Conservation (phyloP, 2,329 filamentous ascomycete species). For the Periglandula ipomoeae region DNA sequence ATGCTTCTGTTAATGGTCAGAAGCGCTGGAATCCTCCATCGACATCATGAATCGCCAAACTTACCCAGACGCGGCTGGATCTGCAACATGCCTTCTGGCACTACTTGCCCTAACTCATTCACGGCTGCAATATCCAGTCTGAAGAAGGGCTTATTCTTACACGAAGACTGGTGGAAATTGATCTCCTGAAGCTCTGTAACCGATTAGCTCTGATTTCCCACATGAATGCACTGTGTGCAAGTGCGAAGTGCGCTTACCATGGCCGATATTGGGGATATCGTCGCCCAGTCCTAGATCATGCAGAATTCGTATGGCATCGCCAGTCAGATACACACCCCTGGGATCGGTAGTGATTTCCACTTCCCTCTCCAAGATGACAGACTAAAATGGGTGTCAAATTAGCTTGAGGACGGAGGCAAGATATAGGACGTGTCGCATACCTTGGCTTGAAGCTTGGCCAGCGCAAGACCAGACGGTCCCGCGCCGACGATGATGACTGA, state of each 20-base stretch:
- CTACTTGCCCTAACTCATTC: constrained; percentile 3
- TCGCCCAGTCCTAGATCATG: constrained; percentile 3
- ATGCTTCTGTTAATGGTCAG: neutral
- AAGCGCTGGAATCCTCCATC: neutral
- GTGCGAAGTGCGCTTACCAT: neutral
- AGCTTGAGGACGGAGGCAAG: neutral
- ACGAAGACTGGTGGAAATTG: neutral
- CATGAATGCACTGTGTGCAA: neutral
- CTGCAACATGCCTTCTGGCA: constrained; percentile 5
- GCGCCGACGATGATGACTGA: neutral
- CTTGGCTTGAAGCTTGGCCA: neutral
- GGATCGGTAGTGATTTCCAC: constrained; percentile 6
- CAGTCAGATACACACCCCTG: constrained; percentile 8
- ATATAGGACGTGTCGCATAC: neutral
- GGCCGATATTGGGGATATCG: neutral
- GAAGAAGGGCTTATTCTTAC: constrained; percentile 6
- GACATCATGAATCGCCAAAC: neutral
- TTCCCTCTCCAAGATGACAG: constrained; percentile 6
- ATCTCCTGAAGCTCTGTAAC: neutral
- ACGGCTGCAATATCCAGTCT: constrained; percentile 1
- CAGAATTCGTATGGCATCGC: constrained; percentile 8
- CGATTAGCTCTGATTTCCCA: neutral
- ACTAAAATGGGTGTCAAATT: neutral
- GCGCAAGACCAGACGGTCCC: neutral
- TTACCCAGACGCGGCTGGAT: constrained; percentile 6